Base-by-base conservation (phyloP, 208 protist species). In the Leishmania arabica region DNA sequence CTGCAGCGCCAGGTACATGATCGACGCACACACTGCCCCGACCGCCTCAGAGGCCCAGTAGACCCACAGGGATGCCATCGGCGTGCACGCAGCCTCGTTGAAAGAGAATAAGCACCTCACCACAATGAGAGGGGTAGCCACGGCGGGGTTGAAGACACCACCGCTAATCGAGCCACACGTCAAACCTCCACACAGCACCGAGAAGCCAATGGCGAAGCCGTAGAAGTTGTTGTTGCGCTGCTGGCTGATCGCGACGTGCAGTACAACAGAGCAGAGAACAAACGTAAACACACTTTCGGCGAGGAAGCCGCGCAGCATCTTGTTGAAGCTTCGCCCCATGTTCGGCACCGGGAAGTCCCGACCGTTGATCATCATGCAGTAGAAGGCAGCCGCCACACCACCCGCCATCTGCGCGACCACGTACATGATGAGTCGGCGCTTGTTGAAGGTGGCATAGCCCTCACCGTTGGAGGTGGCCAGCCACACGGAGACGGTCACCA, bases 201-300 rank as follows among this genome's bases (percentile, higher is more conserved):
- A 88, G 73, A 94, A 93, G 65, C 93, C 93, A 69, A 94, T 93
- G 27, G 90, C 91, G 78, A 96, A 94, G 17, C 91, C 93, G 81
- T 94, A 93, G 62, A 96, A 95, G 83, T 93, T 93, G 85, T 91
- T 94, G 78, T 91, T 90, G 24, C 81, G 84, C 77, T 93, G 90
- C 34, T 86, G 89, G 68, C 89, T 92, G 17, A 93, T 86, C 51
- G 88, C 86, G n/a, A 93, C 89, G 71, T 96, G 93, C 73, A 96
- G 84, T 42, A 95, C 90, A 45, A 94, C 90, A 31, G 93, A 95
- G 77, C 90, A 95, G 34, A 96, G 85, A 21, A 96, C 69, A 85
- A 96, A 95, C 19, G 90, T 96, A 84, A 92, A 96, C 58, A 95
- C 85, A 71, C 86, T 90, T 80, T 96, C 93, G 42, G 91, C 93